These are phyloP conservation scores for Emergomyces africanus DNA, from an alignment of 2,329 filamentous ascomycete species.

Conservation along the genomic window DNA sequence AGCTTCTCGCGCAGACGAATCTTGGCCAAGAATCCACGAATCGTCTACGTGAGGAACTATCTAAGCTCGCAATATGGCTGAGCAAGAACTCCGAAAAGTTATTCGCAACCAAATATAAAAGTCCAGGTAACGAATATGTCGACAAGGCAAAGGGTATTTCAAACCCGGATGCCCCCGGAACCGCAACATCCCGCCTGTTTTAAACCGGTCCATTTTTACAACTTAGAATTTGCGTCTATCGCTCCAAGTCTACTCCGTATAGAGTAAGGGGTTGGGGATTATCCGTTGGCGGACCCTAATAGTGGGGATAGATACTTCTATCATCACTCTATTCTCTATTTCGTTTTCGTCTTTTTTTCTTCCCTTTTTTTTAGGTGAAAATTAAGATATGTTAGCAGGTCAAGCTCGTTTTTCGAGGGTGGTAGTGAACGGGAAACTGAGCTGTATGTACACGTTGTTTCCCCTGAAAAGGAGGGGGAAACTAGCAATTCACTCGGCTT, in stretches of 20 bases:
- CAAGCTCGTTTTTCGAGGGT: background rate
- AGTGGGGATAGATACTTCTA: background rate
- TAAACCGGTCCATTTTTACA: background rate
- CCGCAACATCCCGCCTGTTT: slow-evolving; percentile 22
- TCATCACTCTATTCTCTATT: background rate
- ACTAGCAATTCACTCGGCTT: background rate
- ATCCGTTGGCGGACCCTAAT: background rate
- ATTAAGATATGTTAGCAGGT: background rate
- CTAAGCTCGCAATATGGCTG: slow-evolving; percentile 77
- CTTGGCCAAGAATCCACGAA: slow-evolving; percentile 90
- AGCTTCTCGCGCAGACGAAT: slow-evolving; percentile 92
- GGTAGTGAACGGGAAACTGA: background rate
- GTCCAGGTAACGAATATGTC: slow-evolving; percentile 27
- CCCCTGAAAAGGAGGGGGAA: background rate
- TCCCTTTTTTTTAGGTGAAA: background rate
- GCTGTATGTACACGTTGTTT: background rate
- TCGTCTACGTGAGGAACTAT: slow-evolving; percentile 76
- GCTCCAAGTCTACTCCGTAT: background rate
- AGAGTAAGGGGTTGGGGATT: background rate
- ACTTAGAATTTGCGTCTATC: background rate
- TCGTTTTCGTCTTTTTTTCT: background rate
- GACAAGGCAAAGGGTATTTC: slow-evolving; percentile 22
- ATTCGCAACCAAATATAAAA: slow-evolving; percentile 44
- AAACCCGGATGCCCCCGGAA: slow-evolving; percentile 18
- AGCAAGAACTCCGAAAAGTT: slow-evolving; percentile 62